A percentile compares a stretch with the other conserved stretches of the same genome.
phyloP scores from a whole-genome alignment of 257 asterid species.

The Leonotis leonurus region DNA sequence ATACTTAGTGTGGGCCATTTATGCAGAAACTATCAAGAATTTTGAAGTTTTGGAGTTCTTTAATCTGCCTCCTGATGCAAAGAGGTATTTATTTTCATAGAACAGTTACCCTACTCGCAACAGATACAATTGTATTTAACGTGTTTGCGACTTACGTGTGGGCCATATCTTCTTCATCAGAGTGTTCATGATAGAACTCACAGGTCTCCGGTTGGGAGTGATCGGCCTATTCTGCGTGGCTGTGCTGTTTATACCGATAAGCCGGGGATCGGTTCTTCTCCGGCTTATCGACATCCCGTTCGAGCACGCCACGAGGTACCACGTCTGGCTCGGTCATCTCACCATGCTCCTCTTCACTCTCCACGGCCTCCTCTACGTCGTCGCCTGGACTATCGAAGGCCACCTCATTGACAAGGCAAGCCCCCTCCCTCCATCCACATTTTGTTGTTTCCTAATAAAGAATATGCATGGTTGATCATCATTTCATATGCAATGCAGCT shows the following conservation, averaged over 20 bases:
- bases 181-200: constrained; percentile 41
- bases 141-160: too few relatives aligned
- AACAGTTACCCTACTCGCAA: too few relatives aligned
- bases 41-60: constrained; percentile 17
- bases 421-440: constrained; percentile 19
- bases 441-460: neutral
- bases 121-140: too few relatives aligned
- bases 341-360: constrained; percentile 73
- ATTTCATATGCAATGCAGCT: constrained; percentile 46
- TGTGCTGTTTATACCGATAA: constrained; percentile 57
- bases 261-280: constrained; percentile 79
- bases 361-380: constrained; percentile 57
- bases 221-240: constrained; percentile 68
- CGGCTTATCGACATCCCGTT: constrained; percentile 71
- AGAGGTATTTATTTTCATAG: constrained; percentile 27
- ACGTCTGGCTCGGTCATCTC: constrained; percentile 92
- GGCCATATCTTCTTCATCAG: too few relatives aligned
- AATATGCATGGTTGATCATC: neutral
- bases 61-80: constrained; percentile 23
- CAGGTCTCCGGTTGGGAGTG: constrained; percentile 62
- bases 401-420: constrained; percentile 37
- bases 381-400: constrained; percentile 56
- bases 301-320: constrained; percentile 82
- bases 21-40: constrained; percentile 33
- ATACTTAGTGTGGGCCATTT: constrained; percentile 58